phyloP scores from a whole-genome alignment of 495 filamentous ascomycete species.

The Annulohypoxylon moriforme region DNA sequence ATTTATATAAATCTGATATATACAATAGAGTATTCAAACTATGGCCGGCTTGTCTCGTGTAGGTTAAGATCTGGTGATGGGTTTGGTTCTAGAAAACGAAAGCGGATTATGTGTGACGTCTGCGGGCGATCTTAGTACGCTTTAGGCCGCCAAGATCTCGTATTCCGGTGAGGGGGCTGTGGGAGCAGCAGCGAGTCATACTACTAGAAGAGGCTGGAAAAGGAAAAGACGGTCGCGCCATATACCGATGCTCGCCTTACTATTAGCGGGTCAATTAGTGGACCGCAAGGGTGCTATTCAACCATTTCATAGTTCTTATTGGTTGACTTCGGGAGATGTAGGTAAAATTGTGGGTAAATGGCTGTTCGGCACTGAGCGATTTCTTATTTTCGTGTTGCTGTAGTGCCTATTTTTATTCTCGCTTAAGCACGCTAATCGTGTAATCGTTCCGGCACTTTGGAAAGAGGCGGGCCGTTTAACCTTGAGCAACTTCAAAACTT shows the following conservation, averaged over 20 bases:
- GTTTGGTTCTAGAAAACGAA: conserved; percentile 15
- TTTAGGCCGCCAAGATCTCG: conserved; percentile 42
- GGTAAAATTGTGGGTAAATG: conserved; percentile 10
- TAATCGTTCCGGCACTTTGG: conserved; percentile 36
- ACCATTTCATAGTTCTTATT: not conserved
- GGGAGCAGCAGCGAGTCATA: conserved; percentile 17
- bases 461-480: conserved; percentile 21
- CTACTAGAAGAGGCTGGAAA: conserved; percentile 25
- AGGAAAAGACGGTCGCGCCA: conserved; percentile 24
- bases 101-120: conserved; percentile 39
- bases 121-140: conserved; percentile 32
- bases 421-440: conserved; percentile 32
- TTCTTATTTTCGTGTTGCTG: conserved; percentile 23
- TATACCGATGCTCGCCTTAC: conserved; percentile 20
- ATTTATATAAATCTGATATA: conserved; percentile 30
- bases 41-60: conserved; percentile 38
- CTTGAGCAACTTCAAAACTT: conserved; percentile 9
- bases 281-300: not conserved
- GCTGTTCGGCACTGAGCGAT: conserved; percentile 18
- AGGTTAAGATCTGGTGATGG: conserved; percentile 37
- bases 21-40: not conserved
- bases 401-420: conserved; percentile 29
- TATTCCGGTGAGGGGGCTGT: conserved; percentile 39
- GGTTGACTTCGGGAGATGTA: not conserved
- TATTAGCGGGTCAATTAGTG: conserved; percentile 9